Evolutionary conservation across 805 yeast species (phyloP), one percentile per base, ranked within the genome.

Genomic region (Candida succiphila): DNA sequence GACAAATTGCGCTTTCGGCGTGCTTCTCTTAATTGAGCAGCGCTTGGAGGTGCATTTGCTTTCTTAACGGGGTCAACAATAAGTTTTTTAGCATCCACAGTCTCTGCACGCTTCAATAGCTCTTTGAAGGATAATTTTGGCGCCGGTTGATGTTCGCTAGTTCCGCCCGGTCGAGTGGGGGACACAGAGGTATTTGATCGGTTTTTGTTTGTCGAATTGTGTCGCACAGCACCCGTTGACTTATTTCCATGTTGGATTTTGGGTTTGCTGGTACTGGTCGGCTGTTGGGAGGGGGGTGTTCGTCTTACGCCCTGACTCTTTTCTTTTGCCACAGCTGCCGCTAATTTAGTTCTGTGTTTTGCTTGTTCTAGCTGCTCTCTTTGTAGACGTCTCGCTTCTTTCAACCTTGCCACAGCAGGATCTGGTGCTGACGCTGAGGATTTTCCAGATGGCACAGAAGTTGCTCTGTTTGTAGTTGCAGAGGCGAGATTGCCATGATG

Each of bases 351-450:
- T 5, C 4, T 12, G 12, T 14, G 42, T 33, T 19, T 38, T 23
- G 8, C 4, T 15, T 22, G 26, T 21, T 36, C 34, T 25, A 14
- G 30, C 15, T 26, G 38, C 25, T 70, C 70, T 26, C 57, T 62
- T 40, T 81, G 86, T 27, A 62, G 54, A 38, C 73, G 60, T 48
- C 89, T 60, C 3, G 77, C 72, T 37, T 78, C 87, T 42, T 81
- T 81, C 25, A 81, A 56, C 37, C 80, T 54, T 25, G 72, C 74
- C 7, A 81, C 84, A 4, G 85, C 85, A 0, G 88, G 86, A 48
- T 81, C 89, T 5, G 67, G 61, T 7, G 38, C 36, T 21, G 22
- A 15, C 10, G 29, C 9, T 5, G 26, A 16, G 3, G 17, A 56
- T 51, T 7, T 23, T 24, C 17, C 20, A 16, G 4, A 7, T 9